Conservation (phyloP, 2,329 filamentous ascomycete species). For the Epichloe scottii region DNA sequence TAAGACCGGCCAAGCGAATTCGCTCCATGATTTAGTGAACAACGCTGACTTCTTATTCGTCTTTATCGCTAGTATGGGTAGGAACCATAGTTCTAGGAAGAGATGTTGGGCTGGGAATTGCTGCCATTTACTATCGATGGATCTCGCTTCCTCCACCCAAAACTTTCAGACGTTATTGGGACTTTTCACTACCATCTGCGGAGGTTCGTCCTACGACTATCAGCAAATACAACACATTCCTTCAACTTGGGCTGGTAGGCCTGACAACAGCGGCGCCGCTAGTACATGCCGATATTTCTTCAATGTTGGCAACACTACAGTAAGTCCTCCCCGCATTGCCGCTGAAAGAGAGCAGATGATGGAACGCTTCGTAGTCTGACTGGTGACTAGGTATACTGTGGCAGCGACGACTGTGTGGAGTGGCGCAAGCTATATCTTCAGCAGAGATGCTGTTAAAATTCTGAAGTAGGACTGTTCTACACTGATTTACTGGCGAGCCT, state of each 20-base stretch:
- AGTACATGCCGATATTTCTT: conserved; percentile 43
- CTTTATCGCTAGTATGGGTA: conserved; percentile 53
- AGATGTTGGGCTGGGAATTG: conserved; percentile 69
- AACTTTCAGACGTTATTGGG: conserved; percentile 88
- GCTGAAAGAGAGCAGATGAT: neutral
- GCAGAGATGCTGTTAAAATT: conserved; percentile 86
- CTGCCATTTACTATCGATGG: conserved; percentile 91
- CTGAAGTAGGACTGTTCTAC: conserved; percentile 27
- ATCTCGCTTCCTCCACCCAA: conserved; percentile 89
- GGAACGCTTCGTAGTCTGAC: neutral
- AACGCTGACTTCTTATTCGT: neutral
- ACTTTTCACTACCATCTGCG: conserved; percentile 82
- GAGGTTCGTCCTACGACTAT: conserved; percentile 75
- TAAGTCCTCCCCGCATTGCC: conserved; percentile 27
- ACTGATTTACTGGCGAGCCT: neutral
- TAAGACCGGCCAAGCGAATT: neutral
- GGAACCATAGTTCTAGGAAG: conserved; percentile 83
- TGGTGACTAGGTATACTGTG: conserved; percentile 56
- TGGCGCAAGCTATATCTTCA: conserved; percentile 77
- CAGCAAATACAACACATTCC: conserved; percentile 85
- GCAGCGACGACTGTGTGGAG: conserved; percentile 88
- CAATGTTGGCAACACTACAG: conserved; percentile 50
- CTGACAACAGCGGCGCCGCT: conserved; percentile 72
- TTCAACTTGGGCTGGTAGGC: conserved; percentile 80
- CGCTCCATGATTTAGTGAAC: neutral